These are phyloP conservation scores for Leccinum subtestaceum DNA, from an alignment of 768 basidiomycete genomes.

Conservation along the genomic window DNA sequence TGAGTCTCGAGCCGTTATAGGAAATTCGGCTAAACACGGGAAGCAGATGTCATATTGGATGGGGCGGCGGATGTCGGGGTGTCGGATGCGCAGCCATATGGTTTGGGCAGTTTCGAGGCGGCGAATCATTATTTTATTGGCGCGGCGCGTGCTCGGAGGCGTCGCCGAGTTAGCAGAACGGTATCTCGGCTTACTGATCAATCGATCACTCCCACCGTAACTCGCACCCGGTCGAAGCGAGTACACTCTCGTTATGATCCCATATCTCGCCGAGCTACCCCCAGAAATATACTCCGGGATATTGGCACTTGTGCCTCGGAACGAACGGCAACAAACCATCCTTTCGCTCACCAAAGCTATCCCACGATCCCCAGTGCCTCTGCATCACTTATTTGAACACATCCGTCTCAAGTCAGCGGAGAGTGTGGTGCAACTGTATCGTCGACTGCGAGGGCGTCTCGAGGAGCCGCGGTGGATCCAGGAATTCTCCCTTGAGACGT, in stretches of 20 bases:
- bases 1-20: too few species aligned
- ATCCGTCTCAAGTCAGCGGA: slow-evolving; percentile 49
- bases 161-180: too few species aligned
- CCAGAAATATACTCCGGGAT: slow-evolving; percentile 65
- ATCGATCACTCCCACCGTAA: too few species aligned
- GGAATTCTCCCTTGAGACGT: slow-evolving; percentile 53
- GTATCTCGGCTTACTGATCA: too few species aligned
- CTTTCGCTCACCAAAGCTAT: slow-evolving; percentile 62
- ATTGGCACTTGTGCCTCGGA: slow-evolving; percentile 46
- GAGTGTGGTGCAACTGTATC: slow-evolving; percentile 57
- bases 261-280: slow-evolving; percentile 44
- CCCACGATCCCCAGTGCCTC: slow-evolving; percentile 57
- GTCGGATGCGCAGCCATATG: too few species aligned
- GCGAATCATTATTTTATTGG: too few species aligned
- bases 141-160: too few species aligned
- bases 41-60: too few species aligned
- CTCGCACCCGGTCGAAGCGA: too few species aligned
- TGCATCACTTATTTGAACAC: slow-evolving; percentile 54
- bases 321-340: slow-evolving; percentile 49
- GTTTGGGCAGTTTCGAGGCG: too few species aligned
- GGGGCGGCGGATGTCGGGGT: too few species aligned
- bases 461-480: slow-evolving; percentile 42
- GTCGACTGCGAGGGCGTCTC: slow-evolving; percentile 44
- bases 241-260: slow-evolving; percentile 12
- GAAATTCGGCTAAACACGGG: too few species aligned